A percentile compares a stretch with the other conserved stretches of the same genome.
Conservation (phyloP, 306 rosid species). For the Quercus dentata region DNA sequence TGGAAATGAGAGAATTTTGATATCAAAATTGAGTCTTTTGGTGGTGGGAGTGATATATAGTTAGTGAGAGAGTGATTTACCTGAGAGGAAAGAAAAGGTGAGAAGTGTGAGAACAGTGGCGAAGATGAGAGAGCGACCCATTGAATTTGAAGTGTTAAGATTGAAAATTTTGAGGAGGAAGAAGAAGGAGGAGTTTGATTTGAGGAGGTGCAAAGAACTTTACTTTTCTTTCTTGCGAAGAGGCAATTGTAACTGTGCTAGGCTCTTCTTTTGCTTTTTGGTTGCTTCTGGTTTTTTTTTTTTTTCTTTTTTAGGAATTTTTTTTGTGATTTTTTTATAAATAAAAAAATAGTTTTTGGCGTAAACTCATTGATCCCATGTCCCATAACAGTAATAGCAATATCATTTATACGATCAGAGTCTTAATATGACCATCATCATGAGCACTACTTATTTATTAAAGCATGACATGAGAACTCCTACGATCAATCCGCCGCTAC, state of each 20-base stretch:
- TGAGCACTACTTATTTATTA: no score
- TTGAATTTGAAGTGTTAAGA: slow-evolving; percentile 10
- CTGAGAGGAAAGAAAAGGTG: slow-evolving; percentile 50
- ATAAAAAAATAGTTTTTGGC: not conserved
- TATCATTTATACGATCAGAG: no score
- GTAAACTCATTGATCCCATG: no score
- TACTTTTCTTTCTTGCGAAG: slow-evolving; percentile 50
- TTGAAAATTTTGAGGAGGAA: not conserved
- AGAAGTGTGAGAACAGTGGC: slow-evolving; percentile 35
- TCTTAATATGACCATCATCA: no score
- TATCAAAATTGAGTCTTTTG: not conserved
- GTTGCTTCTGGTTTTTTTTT: not conserved
- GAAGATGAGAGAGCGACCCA: slow-evolving; percentile 45
- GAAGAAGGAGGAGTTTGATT: not conserved
- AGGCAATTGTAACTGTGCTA: not conserved
- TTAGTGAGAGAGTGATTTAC: slow-evolving; percentile 17
- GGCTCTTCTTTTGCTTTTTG: not conserved
- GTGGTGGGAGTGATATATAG: not conserved
- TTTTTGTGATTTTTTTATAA: no score
- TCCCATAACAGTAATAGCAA: no score
- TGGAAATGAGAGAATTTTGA: not conserved
- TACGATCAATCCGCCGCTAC: no score
- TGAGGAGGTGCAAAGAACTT: slow-evolving; percentile 28
- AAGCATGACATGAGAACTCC: no score
- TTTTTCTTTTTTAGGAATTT: not conserved